These are phyloP conservation scores for Candida suzukii DNA, from an alignment of 805 yeast species.

Conservation along the genomic window DNA sequence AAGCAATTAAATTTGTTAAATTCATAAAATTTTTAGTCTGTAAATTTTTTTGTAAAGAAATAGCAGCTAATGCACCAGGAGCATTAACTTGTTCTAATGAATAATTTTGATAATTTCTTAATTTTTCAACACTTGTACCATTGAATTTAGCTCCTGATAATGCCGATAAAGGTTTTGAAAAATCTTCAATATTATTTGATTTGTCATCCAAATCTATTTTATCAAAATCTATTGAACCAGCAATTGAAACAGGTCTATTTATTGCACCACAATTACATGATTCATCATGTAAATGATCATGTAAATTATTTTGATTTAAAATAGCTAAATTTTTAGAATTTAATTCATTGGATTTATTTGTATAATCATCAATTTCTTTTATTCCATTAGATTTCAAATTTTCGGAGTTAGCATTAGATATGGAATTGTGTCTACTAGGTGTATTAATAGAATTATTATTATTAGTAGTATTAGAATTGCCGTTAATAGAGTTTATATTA, in stretches of 20 bases:
- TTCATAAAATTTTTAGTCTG: conserved; percentile 37
- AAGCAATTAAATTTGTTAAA: conserved; percentile 54
- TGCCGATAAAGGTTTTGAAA: too few species aligned
- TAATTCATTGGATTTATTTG: too few species aligned
- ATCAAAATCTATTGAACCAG: conserved; percentile 49
- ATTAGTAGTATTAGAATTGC: background rate
- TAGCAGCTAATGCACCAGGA: conserved; percentile 69
- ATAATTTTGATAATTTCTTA: conserved; percentile 21
- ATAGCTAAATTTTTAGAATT: conserved; percentile 24
- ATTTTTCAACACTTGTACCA: conserved; percentile 15
- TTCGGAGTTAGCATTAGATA: background rate
- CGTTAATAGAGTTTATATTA: too few species aligned
- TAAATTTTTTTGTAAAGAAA: conserved; percentile 40
- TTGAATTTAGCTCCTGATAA: conserved; percentile 4
- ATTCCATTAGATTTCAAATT: background rate
- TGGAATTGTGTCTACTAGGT: background rate
- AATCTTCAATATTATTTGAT: background rate
- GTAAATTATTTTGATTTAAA: conserved; percentile 22
- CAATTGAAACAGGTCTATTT: conserved; percentile 58
- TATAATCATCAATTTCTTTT: conserved; percentile 11
- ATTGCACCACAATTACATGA: conserved; percentile 53
- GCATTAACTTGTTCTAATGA: conserved; percentile 64
- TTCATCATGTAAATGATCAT: conserved; percentile 36
- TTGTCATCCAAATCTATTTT: conserved; percentile 39
- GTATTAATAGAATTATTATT: background rate